Evolutionary conservation across 2,329 filamentous ascomycete species (phyloP).

Genomic region (Fusarium foetens): DNA sequence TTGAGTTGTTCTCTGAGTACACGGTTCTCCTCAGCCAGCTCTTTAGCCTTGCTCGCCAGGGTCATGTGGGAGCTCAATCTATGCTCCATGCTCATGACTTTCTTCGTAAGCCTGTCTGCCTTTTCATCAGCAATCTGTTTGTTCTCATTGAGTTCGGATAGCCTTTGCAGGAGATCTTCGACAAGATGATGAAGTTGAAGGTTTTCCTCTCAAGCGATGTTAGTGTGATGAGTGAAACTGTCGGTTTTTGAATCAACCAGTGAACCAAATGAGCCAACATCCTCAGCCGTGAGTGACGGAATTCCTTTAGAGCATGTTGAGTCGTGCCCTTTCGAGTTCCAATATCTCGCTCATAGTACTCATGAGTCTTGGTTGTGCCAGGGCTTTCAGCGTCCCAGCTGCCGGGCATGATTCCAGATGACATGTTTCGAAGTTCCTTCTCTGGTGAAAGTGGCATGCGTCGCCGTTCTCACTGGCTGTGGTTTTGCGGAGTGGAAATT

Average conservation of each 20-base stretch:
- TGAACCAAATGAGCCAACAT: constrained; percentile 34
- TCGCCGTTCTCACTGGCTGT: constrained; percentile 12
- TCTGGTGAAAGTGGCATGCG: constrained; percentile 24
- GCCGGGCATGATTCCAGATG: constrained; percentile 9
- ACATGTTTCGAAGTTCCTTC: constrained; percentile 27
- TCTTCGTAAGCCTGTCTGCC: constrained; percentile 41
- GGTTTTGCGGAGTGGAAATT: not conserved
- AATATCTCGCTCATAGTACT: constrained; percentile 1
- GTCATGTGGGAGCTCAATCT: constrained; percentile 38
- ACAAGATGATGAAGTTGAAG: constrained; percentile 32
- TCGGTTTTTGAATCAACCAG: constrained; percentile 27
- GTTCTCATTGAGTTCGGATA: constrained; percentile 33
- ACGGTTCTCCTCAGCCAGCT: constrained; percentile 44
- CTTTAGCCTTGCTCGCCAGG: constrained; percentile 33
- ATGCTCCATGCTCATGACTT: constrained; percentile 40
- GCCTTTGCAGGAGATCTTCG: constrained; percentile 34
- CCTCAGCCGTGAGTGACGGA: constrained; percentile 25
- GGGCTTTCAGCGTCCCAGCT: constrained; percentile 8
- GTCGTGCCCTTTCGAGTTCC: not conserved
- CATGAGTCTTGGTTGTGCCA: constrained; percentile 10
- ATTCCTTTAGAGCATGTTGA: constrained; percentile 15
- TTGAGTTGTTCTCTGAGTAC: constrained; percentile 46
- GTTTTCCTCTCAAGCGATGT: constrained; percentile 29
- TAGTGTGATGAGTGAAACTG: constrained; percentile 13
- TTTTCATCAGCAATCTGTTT: constrained; percentile 48